Evolutionary conservation across 2,329 filamentous ascomycete species (phyloP), one percentile per base, ranked within the genome.

Genomic region (Sporothrix variecibatus): DNA sequence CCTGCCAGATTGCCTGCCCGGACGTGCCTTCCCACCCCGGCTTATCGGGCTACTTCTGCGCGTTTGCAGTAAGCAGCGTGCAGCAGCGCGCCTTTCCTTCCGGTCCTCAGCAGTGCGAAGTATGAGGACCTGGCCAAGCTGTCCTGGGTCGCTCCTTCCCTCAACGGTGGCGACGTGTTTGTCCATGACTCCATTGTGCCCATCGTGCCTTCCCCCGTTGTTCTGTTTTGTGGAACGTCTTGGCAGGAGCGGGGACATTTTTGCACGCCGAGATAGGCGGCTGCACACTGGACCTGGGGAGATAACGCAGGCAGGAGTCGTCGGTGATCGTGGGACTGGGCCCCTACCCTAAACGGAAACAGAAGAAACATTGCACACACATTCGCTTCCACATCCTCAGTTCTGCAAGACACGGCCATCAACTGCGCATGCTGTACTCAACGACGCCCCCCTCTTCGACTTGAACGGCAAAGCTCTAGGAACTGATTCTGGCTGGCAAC

Each of bases 191-290:
- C n/a, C 60, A 40, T 5, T 3, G 31, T 40, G 9, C 34, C 60
- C 38, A 26, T 43, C 15, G 17, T n/a, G 64, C 40, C 64, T 67
- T 67, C 64, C 64, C n/a, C 64, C 64, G 12, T 46, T 67, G 38
- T 56, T 20, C 31, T 62, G n/a, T 38, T n/a, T 43, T 49, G 23
- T 67, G 64, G 38, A 46, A 67, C n/a, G 9, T 17, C 40, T 67
- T 28, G 40, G 64, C 64, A 67, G 23, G 64, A 49, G 64, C 40
- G 64, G 64, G 40, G 23, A 49, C 20, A 23, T 65, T 40, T 40
- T 65, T 67, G 64, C 64, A 49, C 64, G 64, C 40, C 64, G 40
- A 67, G 64, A 67, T 67, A 67, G 64, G 64, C 64, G 64, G 64
- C 5, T 28, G 40, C 40, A 31, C 46, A 67, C 64, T 4, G 26